A percentile compares a stretch with the other conserved stretches of the same genome.
phyloP scores from a whole-genome alignment of 805 yeast species.

The Saturnispora mendoncae region DNA sequence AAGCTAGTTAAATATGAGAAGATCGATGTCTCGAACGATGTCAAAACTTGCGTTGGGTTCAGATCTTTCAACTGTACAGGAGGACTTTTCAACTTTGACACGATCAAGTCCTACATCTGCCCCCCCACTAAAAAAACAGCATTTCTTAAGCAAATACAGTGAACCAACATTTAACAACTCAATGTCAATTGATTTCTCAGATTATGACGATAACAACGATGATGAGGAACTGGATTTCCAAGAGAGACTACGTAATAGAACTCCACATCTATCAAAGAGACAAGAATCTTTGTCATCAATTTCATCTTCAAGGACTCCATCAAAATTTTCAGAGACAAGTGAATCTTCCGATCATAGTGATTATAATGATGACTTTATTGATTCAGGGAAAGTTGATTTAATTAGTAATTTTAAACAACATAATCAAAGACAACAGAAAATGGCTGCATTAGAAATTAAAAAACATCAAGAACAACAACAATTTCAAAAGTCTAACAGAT shows the following conservation, averaged over 20 bases:
- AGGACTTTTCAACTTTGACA: slow-evolving; percentile 1
- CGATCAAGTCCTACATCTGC: not conserved
- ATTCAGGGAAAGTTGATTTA: slow-evolving; percentile 13
- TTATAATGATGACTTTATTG: slow-evolving; percentile 21
- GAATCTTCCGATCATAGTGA: slow-evolving; percentile 27
- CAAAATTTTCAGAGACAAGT: slow-evolving; percentile 19
- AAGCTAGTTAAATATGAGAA: not conserved
- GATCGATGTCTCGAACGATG: not conserved
- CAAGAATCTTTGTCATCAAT: slow-evolving; percentile 24
- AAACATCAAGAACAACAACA: too few relatives aligned
- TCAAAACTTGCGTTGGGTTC: not conserved
- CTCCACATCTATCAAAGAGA: not conserved
- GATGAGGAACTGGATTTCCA: too few relatives aligned
- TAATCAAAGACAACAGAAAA: slow-evolving; percentile 4
- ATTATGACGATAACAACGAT: slow-evolving; percentile 7
- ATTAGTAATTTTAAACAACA: slow-evolving; percentile 4
- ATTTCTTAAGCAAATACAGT: slow-evolving; percentile 12
- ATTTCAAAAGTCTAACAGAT: not conserved
- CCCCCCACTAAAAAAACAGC: too few relatives aligned
- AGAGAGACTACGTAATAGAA: not conserved
- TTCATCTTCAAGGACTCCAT: slow-evolving; percentile 17
- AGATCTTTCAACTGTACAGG: slow-evolving; percentile 6
- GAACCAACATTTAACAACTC: slow-evolving; percentile 16
- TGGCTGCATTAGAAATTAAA: slow-evolving; percentile 6
- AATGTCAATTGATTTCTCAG: slow-evolving; percentile 12